Evolutionary conservation across 2,329 filamentous ascomycete species (phyloP), one percentile per base, ranked within the genome.

Genomic region (Davidsoniella eucalypti): DNA sequence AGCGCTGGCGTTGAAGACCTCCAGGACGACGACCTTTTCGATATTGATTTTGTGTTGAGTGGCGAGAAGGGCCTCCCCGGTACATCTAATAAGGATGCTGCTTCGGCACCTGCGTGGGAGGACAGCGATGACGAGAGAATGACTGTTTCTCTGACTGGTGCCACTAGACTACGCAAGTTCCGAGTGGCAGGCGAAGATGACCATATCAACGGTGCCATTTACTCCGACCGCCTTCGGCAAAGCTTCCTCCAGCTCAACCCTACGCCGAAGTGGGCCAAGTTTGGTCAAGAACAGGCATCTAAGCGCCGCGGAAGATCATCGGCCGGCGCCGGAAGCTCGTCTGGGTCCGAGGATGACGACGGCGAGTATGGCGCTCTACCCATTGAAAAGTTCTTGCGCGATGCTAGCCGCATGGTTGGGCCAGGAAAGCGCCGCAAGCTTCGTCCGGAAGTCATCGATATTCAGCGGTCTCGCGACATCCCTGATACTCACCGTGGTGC

Each of bases 71-170:
- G 64, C 36, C 47, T 60, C 16, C 33, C 55, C 40, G 56, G 58
- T 17, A 17, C 38, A 2, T n/a, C 38, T 14, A 50, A 10, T 52
- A 55, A 59, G 14, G 58, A 55, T 44, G 38, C 14, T 7, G 36
- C 49, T 0, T 47, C 49, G 8, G 49, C 56, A 5, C 72, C 81
- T 2, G 84, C 79, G 1, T 98, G 92, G 92, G 80, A 88, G 57
- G 92, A 98, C 62, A 96, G 88, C 64, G 92, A 98, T 59, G 92
- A 98, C 61, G 92, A 96, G 61, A 76, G 85, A 49, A 69, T 95
- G 55, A 76, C 79, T 5, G 74, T 98, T 45, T 96, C 90, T 12
- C 72, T 98, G 38, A 83, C 86, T 3, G 75, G 78, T 23, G 79
- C 82, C 42, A 76, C 79, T 44, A 76, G 84, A 56, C 64, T 95